Evolutionary conservation across 805 yeast genomes (phyloP).

Genomic region (Pichia phayaonensis): DNA sequence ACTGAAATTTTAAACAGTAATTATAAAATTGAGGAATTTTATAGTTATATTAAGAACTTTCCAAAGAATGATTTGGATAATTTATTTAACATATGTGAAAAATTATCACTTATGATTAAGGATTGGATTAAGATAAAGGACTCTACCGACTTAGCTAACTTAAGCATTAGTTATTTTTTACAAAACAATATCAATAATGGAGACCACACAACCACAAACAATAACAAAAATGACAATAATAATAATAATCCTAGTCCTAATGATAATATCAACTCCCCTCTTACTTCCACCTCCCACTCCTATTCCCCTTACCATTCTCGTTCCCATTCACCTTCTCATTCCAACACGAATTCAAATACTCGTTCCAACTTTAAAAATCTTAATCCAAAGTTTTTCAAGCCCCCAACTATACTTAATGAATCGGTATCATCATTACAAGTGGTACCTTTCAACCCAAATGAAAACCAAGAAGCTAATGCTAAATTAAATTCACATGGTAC

Average conservation of each 20-base stretch:
- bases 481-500: constrained; percentile 27
- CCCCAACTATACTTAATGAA: constrained; percentile 18
- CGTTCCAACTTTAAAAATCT: not conserved
- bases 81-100: not conserved
- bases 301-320: too few relatives aligned
- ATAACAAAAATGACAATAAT: not conserved
- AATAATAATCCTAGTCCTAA: not conserved
- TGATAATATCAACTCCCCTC: not conserved
- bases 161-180: not conserved
- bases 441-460: constrained; percentile 24
- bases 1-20: not conserved
- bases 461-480: not conserved
- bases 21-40: constrained; percentile 13
- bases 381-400: not conserved
- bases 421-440: constrained; percentile 23
- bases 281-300: not conserved
- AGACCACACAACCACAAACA: not conserved
- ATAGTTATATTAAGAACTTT: constrained; percentile 7
- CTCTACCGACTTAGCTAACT: not conserved
- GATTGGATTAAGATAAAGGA: constrained; percentile 5
- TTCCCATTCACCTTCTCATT: too few relatives aligned
- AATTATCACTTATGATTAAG: not conserved
- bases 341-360: too few relatives aligned
- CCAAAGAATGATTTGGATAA: constrained; percentile 8
- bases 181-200: too few relatives aligned